Base-by-base conservation (phyloP, 768 basidiomycete genomes). In the Hemileccinum rubropunctum region DNA sequence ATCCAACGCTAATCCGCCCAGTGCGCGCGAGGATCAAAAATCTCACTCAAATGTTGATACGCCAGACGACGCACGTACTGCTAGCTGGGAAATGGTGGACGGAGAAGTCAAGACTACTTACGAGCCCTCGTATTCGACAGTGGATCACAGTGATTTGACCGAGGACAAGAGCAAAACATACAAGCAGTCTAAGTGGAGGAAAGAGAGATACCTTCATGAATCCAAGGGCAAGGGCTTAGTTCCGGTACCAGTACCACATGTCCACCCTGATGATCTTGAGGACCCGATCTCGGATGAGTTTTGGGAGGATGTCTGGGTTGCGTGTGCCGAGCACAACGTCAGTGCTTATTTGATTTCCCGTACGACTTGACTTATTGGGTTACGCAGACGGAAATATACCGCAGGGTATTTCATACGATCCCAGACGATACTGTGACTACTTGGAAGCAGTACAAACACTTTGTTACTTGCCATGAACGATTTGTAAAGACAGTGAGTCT, bases 401-500 rank as follows among this genome's bases (percentile, higher is more conserved):
- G 94, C 48, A 95, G 90, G 64, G 93, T 98, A 4, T 99, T 99
- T 74, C 86, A 92, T 59, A 86, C 88, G 32, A 74, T 95, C 47
- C 95, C 97, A 6, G 95, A 98, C 65, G 95, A 99, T 65, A 75
- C 84, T 20, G 81, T 98, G 52, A 86, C 86, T 2, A 95, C 95
- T 0, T 99, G 95, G 95, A 94, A 94, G 61, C 88, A 92, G 62
- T 98, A 86, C 70, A 95, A 86, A 63, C 90, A 95, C 54, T 98
- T 90, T 59, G 71, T 86, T 40, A 67, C 75, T 6, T 77, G 87
- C 61, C 86, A 92, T 40, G 91, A 92, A 53, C 80, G 88, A 3
- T 60, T 90, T 53, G 80, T 77, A 58, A 88, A 82, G 68, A 78
- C 77, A 28, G 90, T 88, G 61, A 53, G 80, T 68, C 17, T 26